Conservation (phyloP, 164 flowering plant species). For the Vitis amurensis region DNA sequence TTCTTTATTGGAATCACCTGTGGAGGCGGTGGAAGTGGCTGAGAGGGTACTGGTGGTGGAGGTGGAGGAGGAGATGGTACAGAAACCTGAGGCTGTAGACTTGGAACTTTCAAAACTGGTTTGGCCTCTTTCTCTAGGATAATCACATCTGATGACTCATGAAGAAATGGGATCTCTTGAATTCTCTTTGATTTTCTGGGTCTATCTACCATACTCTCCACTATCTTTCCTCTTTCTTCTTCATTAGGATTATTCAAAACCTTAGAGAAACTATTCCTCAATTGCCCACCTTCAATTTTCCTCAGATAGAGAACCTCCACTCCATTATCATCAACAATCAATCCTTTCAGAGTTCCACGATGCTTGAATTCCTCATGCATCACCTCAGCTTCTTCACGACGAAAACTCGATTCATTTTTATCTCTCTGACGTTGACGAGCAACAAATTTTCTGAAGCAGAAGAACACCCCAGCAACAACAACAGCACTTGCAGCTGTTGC, state of each 20-base stretch:
- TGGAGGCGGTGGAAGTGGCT: constrained; percentile 30
- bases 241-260: constrained; percentile 17
- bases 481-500: constrained; percentile 61
- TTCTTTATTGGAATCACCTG: constrained; percentile 7
- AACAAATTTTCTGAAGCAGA: constrained; percentile 32
- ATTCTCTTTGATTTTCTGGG: constrained; percentile 10
- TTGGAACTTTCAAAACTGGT: not conserved
- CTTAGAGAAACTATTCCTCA: constrained; percentile 24
- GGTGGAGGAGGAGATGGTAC: constrained; percentile 12
- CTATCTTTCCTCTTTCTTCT: constrained; percentile 18
- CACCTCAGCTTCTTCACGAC: constrained; percentile 15
- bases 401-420: constrained; percentile 2
- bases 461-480: constrained; percentile 43
- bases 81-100: not conserved
- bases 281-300: constrained; percentile 35
- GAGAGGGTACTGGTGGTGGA: constrained; percentile 14
- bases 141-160: not conserved
- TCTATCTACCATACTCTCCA: constrained; percentile 15
- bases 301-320: constrained; percentile 71
- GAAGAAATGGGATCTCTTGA: constrained; percentile 31
- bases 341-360: constrained; percentile 45
- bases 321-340: constrained; percentile 69
- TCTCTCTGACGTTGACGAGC: constrained; percentile 2
- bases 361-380: constrained; percentile 19
- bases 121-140: constrained; percentile 9